These are phyloP conservation scores for Cicer arietinum DNA, from an alignment of 306 rosid species.

Conservation along the genomic window DNA sequence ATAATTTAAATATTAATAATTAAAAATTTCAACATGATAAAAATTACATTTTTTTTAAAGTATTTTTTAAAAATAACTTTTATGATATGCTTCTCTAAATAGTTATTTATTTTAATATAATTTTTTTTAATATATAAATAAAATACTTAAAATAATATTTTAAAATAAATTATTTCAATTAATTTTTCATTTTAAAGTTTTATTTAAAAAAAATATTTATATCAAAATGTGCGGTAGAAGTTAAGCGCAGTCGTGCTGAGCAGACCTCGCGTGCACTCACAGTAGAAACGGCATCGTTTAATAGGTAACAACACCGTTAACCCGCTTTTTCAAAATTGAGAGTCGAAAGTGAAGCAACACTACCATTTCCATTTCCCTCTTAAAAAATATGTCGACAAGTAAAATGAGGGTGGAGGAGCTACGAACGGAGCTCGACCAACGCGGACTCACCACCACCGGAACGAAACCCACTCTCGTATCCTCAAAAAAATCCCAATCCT, in stretches of 20 bases:
- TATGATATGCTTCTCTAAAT: no score
- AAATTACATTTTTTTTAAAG: no score
- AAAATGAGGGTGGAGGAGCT: slow-evolving; percentile 80
- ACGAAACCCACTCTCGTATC: slow-evolving; percentile 72
- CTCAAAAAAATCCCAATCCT: not conserved
- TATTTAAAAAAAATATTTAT: no score
- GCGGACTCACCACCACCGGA: slow-evolving; percentile 76
- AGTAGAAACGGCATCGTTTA: slow-evolving; percentile 36
- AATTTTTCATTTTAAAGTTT: no score
- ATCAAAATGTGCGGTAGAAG: no score
- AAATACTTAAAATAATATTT: no score
- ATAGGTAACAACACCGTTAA: not conserved
- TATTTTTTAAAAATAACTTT: no score
- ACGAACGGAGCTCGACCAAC: slow-evolving; percentile 67
- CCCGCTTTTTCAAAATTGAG: not conserved
- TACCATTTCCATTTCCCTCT: not conserved
- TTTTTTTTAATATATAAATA: no score
- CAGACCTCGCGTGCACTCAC: slow-evolving; percentile 17
- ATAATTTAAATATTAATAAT: no score
- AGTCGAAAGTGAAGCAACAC: slow-evolving; percentile 3
- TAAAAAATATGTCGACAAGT: slow-evolving; percentile 63
- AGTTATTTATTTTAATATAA: no score
- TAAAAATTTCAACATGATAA: no score
- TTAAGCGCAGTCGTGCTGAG: not conserved
- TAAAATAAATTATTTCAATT: no score